Evolutionary conservation across 805 yeast genomes (phyloP).

Genomic region (Saccharomycopsis babjevae): DNA sequence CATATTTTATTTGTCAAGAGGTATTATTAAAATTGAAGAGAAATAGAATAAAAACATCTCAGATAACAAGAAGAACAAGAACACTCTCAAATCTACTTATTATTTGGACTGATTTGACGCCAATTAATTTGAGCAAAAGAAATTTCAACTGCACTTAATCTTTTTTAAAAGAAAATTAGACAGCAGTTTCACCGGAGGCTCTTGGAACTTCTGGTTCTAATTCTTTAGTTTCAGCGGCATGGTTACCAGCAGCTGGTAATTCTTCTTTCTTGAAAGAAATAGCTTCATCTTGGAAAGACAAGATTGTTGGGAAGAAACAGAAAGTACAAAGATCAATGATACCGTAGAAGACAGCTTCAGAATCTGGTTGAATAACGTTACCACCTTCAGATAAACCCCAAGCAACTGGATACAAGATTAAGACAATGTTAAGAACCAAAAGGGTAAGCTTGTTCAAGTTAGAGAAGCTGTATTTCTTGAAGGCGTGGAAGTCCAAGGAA

Average conservation of each 20-base stretch:
- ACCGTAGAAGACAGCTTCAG: slow-evolving; percentile 52
- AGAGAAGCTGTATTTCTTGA: slow-evolving; percentile 14
- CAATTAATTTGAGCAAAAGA: background rate
- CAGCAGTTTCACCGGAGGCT: slow-evolving; percentile 35
- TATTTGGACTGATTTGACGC: background rate
- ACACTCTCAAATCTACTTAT: background rate
- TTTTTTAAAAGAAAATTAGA: slow-evolving; percentile 5
- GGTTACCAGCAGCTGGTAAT: slow-evolving; percentile 16
- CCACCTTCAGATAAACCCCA: slow-evolving; percentile 58
- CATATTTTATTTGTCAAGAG: background rate
- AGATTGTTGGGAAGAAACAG: slow-evolving; percentile 24
- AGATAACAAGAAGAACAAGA: background rate
- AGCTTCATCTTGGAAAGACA: slow-evolving; percentile 13
- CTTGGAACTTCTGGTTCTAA: slow-evolving; percentile 27
- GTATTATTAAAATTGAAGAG: background rate
- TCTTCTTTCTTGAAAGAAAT: background rate
- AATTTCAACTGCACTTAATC: too few species aligned
- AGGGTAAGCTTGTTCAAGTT: slow-evolving; percentile 22
- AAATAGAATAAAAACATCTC: background rate
- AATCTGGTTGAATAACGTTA: slow-evolving; percentile 46
- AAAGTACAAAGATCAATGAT: slow-evolving; percentile 41
- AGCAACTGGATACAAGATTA: slow-evolving; percentile 40
- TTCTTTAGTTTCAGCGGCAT: slow-evolving; percentile 18
- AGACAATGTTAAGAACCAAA: slow-evolving; percentile 28
- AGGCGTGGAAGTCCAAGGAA: slow-evolving; percentile 8